Evolutionary conservation across 192 early-diverging fungal genomes (phyloP), one percentile per base, ranked within the genome.

Genomic region (Linnemannia exigua): DNA sequence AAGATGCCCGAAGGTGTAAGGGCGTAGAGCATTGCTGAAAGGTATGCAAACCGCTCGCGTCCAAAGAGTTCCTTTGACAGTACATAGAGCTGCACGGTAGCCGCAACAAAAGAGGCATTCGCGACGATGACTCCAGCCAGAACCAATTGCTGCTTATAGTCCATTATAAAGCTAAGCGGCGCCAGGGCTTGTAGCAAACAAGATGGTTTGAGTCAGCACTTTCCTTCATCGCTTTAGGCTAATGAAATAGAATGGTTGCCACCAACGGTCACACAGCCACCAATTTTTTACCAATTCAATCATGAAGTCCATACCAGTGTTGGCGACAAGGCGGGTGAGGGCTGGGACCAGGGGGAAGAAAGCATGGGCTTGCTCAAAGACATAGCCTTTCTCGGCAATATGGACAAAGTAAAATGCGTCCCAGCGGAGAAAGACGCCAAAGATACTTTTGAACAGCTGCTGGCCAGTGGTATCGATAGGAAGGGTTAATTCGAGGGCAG

Each of bases 401-500:
- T 94, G 90, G 33, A 94, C 73, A 89, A 97, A 97, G 85, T 98
- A 97, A 75, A 97, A 91, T 1, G 96, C 92, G 80, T 99, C 98
- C 98, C 98, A 99, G 9, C 96, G 90, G 11, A 97, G 87, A 80
- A 96, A 94, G 5, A 93, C 90, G 41, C 82, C 81, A 80, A 84
- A 88, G 68, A 80, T 44, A 72, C 71, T 38, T 44, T 86, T 83
- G 51, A 86, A 91, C 19, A 80, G 25, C 28, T 67, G 68, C 69
- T 87, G 84, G 16, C 58, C 16, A 0, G 4, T 15, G 6, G 79
- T 77, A 2, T 77, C 77, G 37, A 70, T 75, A 38, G 58, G 58
- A 14, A 86, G 75, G 69, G 87, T 75, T 35, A 89, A 82, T 58
- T 87, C 87, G 5, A 91, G 80, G n/a, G 92, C 90, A 1, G 91